Percentiles rank a stretch among this genome's conserved stretches.
Conservation (phyloP, 805 yeast species). For the Clavispora vitiphila region DNA sequence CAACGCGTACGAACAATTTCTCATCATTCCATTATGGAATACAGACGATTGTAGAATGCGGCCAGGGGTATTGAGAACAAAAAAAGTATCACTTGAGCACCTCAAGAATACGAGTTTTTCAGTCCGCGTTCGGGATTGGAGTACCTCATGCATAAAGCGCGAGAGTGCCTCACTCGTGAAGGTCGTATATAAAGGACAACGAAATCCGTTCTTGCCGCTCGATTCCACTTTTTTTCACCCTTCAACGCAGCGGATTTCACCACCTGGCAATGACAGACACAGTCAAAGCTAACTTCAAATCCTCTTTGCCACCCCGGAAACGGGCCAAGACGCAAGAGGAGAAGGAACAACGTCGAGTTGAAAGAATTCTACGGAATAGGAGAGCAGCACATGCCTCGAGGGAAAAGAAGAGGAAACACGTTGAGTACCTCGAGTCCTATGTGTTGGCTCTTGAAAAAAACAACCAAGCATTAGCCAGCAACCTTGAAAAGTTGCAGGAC, state of each 20-base stretch:
- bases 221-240: neutral
- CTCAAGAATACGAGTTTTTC: no score
- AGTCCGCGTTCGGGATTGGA: no score
- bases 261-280: constrained; percentile 4
- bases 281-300: constrained; percentile 24
- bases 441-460: constrained; percentile 41
- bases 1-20: no score
- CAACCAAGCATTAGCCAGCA: constrained; percentile 20
- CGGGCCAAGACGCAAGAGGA: constrained; percentile 96
- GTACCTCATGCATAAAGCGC: neutral
- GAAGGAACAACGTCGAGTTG: constrained; percentile 93
- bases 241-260: neutral
- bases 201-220: neutral
- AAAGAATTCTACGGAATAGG: constrained; percentile 86
- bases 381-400: constrained; percentile 97
- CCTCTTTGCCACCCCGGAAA: constrained; percentile 84
- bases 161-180: neutral
- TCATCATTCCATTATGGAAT: no score
- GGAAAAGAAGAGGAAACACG: constrained; percentile 90
- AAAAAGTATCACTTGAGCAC: no score
- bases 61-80: no score
- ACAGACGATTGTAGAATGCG: no score
- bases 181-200: neutral
- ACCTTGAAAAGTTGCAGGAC: constrained; percentile 17
- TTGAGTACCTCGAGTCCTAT: constrained; percentile 73